A percentile compares a stretch with the other conserved stretches of the same genome.
Conservation (phyloP, 2,329 filamentous ascomycete genomes). For the Fusarium secorum region DNA sequence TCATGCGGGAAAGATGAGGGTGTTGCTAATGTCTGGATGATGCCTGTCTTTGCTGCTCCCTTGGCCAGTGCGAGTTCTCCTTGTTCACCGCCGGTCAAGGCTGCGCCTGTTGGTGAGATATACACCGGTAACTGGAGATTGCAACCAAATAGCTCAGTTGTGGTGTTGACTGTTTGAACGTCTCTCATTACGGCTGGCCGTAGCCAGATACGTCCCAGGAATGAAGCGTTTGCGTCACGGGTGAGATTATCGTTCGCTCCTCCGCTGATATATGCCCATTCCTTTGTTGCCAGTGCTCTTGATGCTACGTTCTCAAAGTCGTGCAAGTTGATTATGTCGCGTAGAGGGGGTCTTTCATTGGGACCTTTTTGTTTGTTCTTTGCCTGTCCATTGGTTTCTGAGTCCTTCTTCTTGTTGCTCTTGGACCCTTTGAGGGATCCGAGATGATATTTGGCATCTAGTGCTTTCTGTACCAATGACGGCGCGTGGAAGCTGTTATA, state of each 20-base stretch:
- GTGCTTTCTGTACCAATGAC: conserved; percentile 30
- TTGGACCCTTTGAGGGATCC: background rate
- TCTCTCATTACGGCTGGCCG: conserved; percentile 38
- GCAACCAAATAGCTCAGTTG: conserved; percentile 31
- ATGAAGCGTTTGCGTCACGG: conserved; percentile 25
- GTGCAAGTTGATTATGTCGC: conserved; percentile 35
- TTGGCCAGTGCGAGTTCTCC: conserved; percentile 33
- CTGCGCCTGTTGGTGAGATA: conserved; percentile 34
- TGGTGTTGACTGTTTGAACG: conserved; percentile 24
- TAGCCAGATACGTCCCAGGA: conserved; percentile 36
- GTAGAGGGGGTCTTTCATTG: background rate
- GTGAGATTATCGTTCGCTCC: conserved; percentile 41
- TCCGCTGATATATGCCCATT: conserved; percentile 37
- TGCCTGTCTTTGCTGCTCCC: conserved; percentile 49
- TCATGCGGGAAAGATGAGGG: conserved; percentile 66
- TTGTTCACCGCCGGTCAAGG: conserved; percentile 18
- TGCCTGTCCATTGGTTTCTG: accelerated
- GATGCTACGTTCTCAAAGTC: conserved; percentile 39
- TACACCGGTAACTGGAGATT: conserved; percentile 34
- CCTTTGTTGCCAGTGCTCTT: conserved; percentile 21
- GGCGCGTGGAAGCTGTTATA: conserved; percentile 38
- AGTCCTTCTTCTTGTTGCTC: background rate
- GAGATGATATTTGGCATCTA: conserved; percentile 6
- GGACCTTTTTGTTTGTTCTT: accelerated
- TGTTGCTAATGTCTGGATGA: conserved; percentile 69